Base-by-base conservation (phyloP, 495 filamentous ascomycete genomes). In the Penicillium samsonianum region DNA sequence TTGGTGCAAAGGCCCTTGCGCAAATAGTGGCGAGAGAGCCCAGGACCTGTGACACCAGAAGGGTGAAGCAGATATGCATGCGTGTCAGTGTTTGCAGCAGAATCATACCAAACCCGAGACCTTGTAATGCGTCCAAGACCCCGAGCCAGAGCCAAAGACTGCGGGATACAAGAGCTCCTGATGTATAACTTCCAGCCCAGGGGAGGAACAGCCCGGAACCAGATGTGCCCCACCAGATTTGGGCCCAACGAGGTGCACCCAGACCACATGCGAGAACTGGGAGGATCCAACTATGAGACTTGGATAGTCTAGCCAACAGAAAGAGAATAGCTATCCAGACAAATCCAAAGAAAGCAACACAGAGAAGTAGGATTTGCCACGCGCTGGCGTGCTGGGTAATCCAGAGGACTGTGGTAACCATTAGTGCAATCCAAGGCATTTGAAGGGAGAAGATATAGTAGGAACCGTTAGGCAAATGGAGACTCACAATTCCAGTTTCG, bases 171-270 rank as follows among this genome's bases (percentile, higher is more conserved):
- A 81, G 62, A 3, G 78, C 78, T 2, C 78, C 77, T 4, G 68
- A 65, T 0, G 70, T 67, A 31, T 73, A 73, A 22, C 64, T 70
- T n/a, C 78, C 77, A 22, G 75, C 76, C 78, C 78, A 81, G 14
- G 78, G 78, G 6, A 81, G 69, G 62, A 73, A 80, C 0, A 75
- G 62, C 2, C 75, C 78, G 22, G 74, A 70, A 1, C 73, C 75
- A 14, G 77, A 79, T 23, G 73, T 78, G 48, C 77, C 78, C 78
- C 78, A 81, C 72, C 77, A 78, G 55, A 81, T 79, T 52, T 81
- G 78, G 0, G 75, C 76, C 78, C 78, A 81, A 19, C 76, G 74
- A 9, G 78, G 78, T 4, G 78, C 78, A 4, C 77, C 77, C 5
- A 81, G 73, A 19, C 78, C 78, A 31, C 79, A 79, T 4, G 78